Base-by-base conservation (phyloP, 2,329 filamentous ascomycete species). In the Sordariomycetes sp. region DNA sequence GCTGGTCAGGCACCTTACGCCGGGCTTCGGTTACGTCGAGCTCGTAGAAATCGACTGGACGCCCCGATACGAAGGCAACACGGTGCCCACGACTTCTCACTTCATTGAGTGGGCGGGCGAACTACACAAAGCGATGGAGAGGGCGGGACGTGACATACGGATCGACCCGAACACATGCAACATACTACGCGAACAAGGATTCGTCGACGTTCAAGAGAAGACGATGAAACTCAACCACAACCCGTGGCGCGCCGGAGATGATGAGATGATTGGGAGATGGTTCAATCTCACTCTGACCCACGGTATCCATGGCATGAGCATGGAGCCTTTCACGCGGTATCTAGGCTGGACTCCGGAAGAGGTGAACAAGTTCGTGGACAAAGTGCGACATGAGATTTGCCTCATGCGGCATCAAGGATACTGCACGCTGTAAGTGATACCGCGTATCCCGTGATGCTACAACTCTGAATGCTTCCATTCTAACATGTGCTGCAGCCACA, bases 11-110 rank as follows among this genome's bases (percentile, higher is more conserved):
- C 89, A 95, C 67, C 78, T 97, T 28, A 85, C 84, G 64, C 90
- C 90, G 1, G 86, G 86, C 1, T 79, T 76, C 48, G 93, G 92
- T 58, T 81, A 79, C 67, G 79, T 97, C 58, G 92, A 97, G 71
- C 90, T 96, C 64, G 82, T 96, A 54, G 93, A 97, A 69, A 87
- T 97, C 58, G 90, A 97, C 70, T 89, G 89, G 71, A 76, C 81
- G 54, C 90, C 90, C 20, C 83, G 83, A 56, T 88, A 84, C 66
- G 86, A 90, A 62, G 83, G 89, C 64, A 78, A 79, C 40, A 82
- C 82, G 1, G 72, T 88, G 16, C 77, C 81, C 12, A 63, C 71
- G 3, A 72, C 82, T 43, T 83, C 86, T 8, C 74, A 78, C 32
- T 73, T 93, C 18, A 71, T 76, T 52, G 74, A 82, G 64, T 96